These are phyloP conservation scores for Pyracantha coccinea DNA, from an alignment of 331 rosid species.

Conservation along the genomic window DNA sequence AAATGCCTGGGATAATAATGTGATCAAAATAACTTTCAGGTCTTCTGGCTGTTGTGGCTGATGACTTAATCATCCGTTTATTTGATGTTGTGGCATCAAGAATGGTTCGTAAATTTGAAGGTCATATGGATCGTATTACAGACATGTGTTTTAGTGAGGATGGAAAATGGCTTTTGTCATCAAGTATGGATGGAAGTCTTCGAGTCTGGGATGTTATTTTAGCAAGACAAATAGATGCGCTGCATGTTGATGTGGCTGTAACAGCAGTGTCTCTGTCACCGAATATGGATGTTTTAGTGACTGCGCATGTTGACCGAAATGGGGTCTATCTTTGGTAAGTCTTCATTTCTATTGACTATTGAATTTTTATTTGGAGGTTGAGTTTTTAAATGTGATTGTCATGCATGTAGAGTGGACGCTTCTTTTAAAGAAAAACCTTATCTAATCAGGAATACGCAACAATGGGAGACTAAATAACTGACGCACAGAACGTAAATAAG, in stretches of 20 bases:
- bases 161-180: conserved; percentile 94
- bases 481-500: too few species aligned
- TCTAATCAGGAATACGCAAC: too few species aligned
- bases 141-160: conserved; percentile 97
- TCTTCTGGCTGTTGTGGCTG: conserved; percentile 77
- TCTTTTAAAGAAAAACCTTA: too few species aligned
- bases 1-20: conserved; percentile 1
- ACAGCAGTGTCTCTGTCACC: conserved; percentile 84
- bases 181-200: conserved; percentile 97
- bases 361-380: neutral
- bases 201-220: conserved; percentile 88
- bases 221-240: conserved; percentile 82
- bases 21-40: conserved; percentile 48
- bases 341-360: conserved; percentile 3
- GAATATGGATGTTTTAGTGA: conserved; percentile 84
- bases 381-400: neutral
- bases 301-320: conserved; percentile 87
- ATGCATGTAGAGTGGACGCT: neutral
- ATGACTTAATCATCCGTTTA: conserved; percentile 66
- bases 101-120: conserved; percentile 90
- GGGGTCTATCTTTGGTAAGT: conserved; percentile 89
- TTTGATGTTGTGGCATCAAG: conserved; percentile 78
- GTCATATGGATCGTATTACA: conserved; percentile 86
- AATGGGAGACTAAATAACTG: too few species aligned
- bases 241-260: conserved; percentile 70